Conservation (phyloP, 164 flowering plant genomes). For the Echeveria elegans region DNA sequence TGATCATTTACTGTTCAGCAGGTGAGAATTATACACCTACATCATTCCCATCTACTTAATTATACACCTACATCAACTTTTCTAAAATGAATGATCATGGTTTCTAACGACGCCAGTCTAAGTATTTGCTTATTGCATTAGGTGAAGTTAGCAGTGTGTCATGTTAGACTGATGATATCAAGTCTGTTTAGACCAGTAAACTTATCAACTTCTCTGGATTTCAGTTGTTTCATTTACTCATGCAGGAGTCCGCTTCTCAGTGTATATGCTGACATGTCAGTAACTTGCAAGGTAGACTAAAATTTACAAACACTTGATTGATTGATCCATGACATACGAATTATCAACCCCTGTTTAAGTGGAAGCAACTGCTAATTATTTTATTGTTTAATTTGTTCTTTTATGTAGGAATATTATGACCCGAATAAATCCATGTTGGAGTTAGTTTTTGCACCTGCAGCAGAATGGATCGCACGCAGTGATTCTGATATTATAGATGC, state of each 20-base stretch:
- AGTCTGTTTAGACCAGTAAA: neutral
- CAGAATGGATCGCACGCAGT: conserved; percentile 87
- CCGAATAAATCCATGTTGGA: conserved; percentile 93
- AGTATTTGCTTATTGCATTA: too few species aligned
- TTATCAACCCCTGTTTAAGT: neutral
- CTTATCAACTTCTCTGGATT: neutral
- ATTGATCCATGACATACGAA: neutral
- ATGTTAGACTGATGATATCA: neutral
- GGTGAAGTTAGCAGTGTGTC: neutral
- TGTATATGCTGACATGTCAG: conserved; percentile 98
- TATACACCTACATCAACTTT: too few species aligned
- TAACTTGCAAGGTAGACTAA: conserved; percentile 76
- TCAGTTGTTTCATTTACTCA: neutral
- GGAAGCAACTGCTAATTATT: neutral
- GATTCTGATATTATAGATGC: conserved; percentile 90
- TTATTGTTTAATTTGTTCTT: conserved; percentile 5
- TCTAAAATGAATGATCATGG: too few species aligned
- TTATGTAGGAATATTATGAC: conserved; percentile 79
- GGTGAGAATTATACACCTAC: conserved; percentile 25
- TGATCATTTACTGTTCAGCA: conserved; percentile 95
- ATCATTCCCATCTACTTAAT: neutral
- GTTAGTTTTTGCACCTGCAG: conserved; percentile 97
- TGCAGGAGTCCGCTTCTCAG: conserved; percentile 94
- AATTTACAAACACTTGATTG: neutral
- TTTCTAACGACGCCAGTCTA: too few species aligned